These are phyloP conservation scores for Nakazawaea siamensis DNA, from an alignment of 805 yeast species.

Conservation along the genomic window DNA sequence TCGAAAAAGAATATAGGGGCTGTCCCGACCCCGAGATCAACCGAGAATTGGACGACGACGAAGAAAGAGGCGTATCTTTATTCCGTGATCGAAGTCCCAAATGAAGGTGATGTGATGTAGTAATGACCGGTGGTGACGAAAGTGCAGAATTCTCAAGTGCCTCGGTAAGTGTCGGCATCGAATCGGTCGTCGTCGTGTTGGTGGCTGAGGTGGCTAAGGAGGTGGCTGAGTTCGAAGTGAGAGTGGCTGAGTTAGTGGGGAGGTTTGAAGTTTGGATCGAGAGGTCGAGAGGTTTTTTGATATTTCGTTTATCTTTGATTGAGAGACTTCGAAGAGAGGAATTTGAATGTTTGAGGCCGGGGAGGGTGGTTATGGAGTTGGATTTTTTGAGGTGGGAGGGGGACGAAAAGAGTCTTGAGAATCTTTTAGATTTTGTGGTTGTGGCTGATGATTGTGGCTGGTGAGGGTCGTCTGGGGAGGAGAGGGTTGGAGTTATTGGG, in stretches of 20 bases:
- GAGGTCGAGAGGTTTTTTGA: constrained; percentile 19
- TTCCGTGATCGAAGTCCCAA: constrained; percentile 17
- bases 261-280: constrained; percentile 19
- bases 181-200: too few species aligned
- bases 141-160: too few species aligned
- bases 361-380: not conserved
- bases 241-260: too few species aligned
- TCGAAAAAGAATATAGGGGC: constrained; percentile 28
- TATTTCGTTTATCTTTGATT: constrained; percentile 8
- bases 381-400: too few species aligned
- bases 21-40: constrained; percentile 21
- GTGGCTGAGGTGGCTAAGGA: too few species aligned
- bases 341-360: not conserved
- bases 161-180: too few species aligned
- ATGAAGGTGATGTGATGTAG: constrained; percentile 22
- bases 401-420: constrained; percentile 1
- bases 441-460: too few species aligned
- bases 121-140: constrained; percentile 4
- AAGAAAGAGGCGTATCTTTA: constrained; percentile 24
- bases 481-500: not conserved
- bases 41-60: constrained; percentile 29
- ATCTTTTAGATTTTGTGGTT: too few species aligned
- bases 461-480: too few species aligned
- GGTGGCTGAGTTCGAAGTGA: too few species aligned
- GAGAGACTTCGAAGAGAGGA: not conserved